These are phyloP conservation scores for Colletotrichum sidae DNA, from an alignment of 2,329 filamentous ascomycete genomes.

Conservation along the genomic window DNA sequence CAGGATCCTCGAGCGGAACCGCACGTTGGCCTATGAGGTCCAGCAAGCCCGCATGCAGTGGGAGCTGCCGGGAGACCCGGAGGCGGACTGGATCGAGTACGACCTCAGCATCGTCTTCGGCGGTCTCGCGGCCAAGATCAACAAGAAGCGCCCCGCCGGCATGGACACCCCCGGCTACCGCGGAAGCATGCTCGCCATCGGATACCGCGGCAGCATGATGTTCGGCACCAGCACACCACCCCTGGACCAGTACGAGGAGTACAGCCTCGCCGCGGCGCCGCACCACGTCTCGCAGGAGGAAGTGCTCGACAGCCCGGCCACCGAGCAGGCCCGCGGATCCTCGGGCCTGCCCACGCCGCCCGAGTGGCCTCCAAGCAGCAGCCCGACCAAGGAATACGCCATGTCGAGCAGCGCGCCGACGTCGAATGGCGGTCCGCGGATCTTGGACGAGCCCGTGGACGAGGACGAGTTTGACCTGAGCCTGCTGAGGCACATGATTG, in stretches of 20 bases:
- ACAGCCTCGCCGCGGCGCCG: constrained; percentile 33
- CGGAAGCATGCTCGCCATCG: constrained; percentile 28
- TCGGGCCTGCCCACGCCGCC: constrained; percentile 51
- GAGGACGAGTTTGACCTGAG: constrained; percentile 25
- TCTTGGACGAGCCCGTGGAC: constrained; percentile 18
- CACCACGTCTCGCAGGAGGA: constrained; percentile 49
- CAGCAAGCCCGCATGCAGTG: constrained; percentile 27
- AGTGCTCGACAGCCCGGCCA: constrained; percentile 48
- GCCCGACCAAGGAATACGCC: constrained; percentile 22
- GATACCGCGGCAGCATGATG: constrained; percentile 34
- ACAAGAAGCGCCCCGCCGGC: constrained; percentile 21
- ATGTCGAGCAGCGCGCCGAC: constrained; percentile 18
- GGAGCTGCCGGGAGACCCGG: constrained; percentile 22
- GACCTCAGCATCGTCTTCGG: constrained; percentile 41
- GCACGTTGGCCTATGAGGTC: constrained; percentile 26
- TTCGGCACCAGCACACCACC: constrained; percentile 35
- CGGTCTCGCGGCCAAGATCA: constrained; percentile 43
- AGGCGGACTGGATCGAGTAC: constrained; percentile 27
- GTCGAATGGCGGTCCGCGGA: constrained; percentile 18
- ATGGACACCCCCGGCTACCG: constrained; percentile 16
- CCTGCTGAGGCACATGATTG: constrained; percentile 31
- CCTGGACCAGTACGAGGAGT: constrained; percentile 26
- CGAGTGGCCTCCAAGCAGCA: constrained; percentile 42
- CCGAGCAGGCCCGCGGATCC: constrained; percentile 50
- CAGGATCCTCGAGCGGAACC: constrained; percentile 51